Evolutionary conservation across 2,329 filamentous ascomycete species (phyloP), one percentile per base, ranked within the genome.

Genomic region (Paramyrothecium roridum): DNA sequence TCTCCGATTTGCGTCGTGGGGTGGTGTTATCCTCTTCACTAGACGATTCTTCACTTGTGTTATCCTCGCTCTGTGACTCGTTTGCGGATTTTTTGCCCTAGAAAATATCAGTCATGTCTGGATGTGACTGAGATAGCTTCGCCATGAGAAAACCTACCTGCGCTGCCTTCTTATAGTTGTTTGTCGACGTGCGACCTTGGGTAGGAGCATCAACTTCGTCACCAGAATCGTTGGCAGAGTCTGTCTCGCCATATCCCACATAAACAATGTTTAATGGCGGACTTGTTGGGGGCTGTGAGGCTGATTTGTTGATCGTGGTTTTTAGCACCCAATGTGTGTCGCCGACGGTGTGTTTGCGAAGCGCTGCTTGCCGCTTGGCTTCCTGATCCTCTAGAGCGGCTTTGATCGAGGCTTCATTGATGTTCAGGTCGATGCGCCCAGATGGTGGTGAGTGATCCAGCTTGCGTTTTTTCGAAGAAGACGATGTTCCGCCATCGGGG

Each of bases 261-360:
- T 86, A 85, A 50, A 90, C 81, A 37, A 93, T 79, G 53, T 80
- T 78, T 53, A 83, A 67, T 23, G 74, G 75, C 45, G 73, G 65
- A 55, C 75, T 70, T 47, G 71, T 57, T 54, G 62, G 61, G 61
- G 63, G 64, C 20, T 59, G 56, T 22, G 69, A 64, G 53, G 61
- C 62, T 12, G 60, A 47, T 17, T 64, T 59, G 37, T 59, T 53
- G 50, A 63, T 59, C 17, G 63, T 61, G 52, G 84, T 79, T 57
- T 84, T 85, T 54, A 93, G 74, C 19, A 90, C 87, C 90, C 90
- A 93, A 67, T 87, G 86, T 19, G 87, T 88, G 69, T 93, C 90
- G 52, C 86, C 85, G 47, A 81, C 79, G 10, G 84, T 83, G 57
- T 85, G 83, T 62, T 80, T 81, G 57, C 86, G 82, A 13, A 90